A percentile compares a stretch with the other conserved stretches of the same genome.
Conservation (phyloP, 441 rosid species). For the Adansonia rubrostipa region DNA sequence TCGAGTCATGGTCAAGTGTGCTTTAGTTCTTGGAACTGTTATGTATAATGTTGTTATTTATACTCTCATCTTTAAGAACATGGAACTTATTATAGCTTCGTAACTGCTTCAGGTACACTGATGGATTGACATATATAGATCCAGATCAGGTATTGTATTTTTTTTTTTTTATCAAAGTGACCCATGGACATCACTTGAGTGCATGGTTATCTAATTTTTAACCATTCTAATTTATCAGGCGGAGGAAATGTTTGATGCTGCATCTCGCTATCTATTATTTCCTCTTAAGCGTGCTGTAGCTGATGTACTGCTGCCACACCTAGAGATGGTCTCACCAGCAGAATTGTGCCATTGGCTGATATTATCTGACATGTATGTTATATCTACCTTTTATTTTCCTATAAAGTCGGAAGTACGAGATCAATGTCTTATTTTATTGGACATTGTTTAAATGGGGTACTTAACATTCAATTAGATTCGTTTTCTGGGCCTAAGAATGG, state of each 20-base stretch:
- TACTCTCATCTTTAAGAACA: conserved; percentile 13
- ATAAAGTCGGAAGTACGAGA: conserved; percentile 7
- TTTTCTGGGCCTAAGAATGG: not conserved
- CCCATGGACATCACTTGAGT: conserved; percentile 1
- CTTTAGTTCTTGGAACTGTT: conserved; percentile 20
- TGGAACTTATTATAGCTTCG: conserved; percentile 31
- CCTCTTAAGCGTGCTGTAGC: conserved; percentile 97
- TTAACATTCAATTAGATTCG: not conserved
- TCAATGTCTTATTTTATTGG: not conserved
- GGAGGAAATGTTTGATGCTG: conserved; percentile 94
- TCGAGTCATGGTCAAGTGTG: conserved; percentile 19
- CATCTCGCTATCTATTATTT: conserved; percentile 89
- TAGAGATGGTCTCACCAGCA: conserved; percentile 79
- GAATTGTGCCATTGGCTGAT: conserved; percentile 91
- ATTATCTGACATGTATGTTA: conserved; percentile 81
- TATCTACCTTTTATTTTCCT: conserved; percentile 21
- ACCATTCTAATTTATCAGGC: conserved; percentile 54
- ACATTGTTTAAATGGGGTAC: not conserved
- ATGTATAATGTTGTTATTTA: not conserved
- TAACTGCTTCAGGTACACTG: conserved; percentile 82
- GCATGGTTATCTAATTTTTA: conserved; percentile 20
- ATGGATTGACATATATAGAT: conserved; percentile 78
- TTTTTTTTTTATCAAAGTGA: conserved; percentile 8
- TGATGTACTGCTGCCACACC: conserved; percentile 80
- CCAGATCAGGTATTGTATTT: conserved; percentile 62